Evolutionary conservation across 345 rosid genomes (phyloP).

Genomic region (Geranium brycei): DNA sequence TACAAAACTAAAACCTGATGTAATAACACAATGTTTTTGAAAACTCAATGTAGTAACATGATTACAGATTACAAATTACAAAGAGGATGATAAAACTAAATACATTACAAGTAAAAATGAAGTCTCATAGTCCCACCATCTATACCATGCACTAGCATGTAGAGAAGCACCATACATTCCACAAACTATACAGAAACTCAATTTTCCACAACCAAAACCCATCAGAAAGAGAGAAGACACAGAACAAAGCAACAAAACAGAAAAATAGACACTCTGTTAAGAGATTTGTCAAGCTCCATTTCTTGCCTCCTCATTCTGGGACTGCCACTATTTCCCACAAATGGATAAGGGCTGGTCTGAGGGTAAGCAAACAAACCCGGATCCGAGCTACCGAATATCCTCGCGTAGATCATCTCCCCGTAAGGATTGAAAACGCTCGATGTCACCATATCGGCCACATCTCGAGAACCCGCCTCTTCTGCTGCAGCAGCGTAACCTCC

Average conservation of each 20-base stretch:
- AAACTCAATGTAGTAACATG: no score
- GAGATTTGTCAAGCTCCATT: slow-evolving; percentile 51
- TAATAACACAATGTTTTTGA: no score
- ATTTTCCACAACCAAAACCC: not conserved
- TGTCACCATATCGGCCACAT: not conserved
- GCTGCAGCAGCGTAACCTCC: not conserved
- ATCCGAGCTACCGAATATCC: slow-evolving; percentile 40
- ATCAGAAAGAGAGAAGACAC: slow-evolving; percentile 66
- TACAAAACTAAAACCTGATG: no score
- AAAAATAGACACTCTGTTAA: slow-evolving; percentile 64
- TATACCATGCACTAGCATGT: no score
- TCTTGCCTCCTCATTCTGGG: slow-evolving; percentile 68
- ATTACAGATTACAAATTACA: no score
- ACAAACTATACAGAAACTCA: not conserved
- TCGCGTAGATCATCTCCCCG: slow-evolving; percentile 38
- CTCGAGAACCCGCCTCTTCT: not conserved
- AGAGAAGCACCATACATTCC: slow-evolving; percentile 4
- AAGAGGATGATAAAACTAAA: no score
- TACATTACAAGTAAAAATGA: no score
- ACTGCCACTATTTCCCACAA: slow-evolving; percentile 15
- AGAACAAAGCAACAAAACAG: slow-evolving; percentile 59
- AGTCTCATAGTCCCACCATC: no score
- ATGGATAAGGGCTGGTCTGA: slow-evolving; percentile 23
- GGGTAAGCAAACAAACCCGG: slow-evolving; percentile 36
- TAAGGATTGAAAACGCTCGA: not conserved